Conservation (phyloP, 192 early-diverging fungal species). For the Podila horticola region DNA sequence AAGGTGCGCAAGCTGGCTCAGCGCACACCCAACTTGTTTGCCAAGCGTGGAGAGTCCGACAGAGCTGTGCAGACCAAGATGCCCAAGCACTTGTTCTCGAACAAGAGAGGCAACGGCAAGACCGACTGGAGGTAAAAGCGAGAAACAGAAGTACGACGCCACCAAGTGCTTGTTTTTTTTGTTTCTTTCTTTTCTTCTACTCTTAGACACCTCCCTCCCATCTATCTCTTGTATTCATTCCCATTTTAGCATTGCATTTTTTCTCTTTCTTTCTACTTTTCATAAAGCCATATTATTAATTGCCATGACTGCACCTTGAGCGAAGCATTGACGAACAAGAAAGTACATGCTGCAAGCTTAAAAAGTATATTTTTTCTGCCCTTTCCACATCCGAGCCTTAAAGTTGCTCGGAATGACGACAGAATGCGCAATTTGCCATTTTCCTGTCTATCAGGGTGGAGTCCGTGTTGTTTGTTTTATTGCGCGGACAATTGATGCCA, state of each 20-base stretch:
- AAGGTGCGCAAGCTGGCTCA: constrained; percentile 82
- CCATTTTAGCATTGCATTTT: constrained; percentile 9
- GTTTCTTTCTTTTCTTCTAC: not conserved
- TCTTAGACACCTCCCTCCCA: not conserved
- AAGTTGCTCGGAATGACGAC: no score
- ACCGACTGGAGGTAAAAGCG: constrained; percentile 79
- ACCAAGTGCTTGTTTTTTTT: not conserved
- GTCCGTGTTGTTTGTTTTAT: no score
- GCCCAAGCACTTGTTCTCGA: constrained; percentile 98
- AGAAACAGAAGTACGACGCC: not conserved
- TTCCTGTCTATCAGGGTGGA: no score
- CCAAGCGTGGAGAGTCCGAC: constrained; percentile 92
- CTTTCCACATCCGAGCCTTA: no score
- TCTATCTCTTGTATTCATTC: not conserved
- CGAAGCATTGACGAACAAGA: not conserved
- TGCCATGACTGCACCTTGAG: not conserved
- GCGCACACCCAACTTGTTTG: constrained; percentile 78
- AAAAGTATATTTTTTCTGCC: no score
- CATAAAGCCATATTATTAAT: not conserved
- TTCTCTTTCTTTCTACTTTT: not conserved
- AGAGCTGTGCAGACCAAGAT: constrained; percentile 90
- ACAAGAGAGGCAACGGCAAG: constrained; percentile 86
- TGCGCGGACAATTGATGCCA: no score
- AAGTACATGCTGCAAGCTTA: no score
- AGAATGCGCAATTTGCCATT: no score